Conservation (phyloP, 1,139 yeast genomes). For the Geotrichum reessii region DNA sequence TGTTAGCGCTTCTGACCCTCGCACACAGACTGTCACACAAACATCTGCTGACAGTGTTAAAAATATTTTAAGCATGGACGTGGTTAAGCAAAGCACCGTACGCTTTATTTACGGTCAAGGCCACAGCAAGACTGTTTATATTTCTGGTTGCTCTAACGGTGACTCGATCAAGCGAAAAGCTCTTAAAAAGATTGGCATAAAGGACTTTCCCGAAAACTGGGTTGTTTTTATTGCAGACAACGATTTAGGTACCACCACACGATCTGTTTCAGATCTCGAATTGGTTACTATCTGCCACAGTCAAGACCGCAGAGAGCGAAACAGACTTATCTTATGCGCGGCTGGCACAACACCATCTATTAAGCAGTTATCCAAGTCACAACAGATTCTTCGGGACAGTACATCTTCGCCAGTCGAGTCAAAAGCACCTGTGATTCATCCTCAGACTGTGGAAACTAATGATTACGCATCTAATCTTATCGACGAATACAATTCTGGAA, state of each 20-base stretch:
- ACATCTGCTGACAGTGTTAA: conserved; percentile 17
- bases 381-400: conserved; percentile 32
- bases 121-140: conserved; percentile 62
- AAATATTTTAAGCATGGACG: conserved; percentile 29
- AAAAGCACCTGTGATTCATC: background rate
- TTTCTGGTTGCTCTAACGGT: conserved; percentile 77
- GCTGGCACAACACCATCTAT: conserved; percentile 58
- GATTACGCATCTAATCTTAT: background rate
- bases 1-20: conserved; percentile 9
- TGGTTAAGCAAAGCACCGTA: conserved; percentile 43
- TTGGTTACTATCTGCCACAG: conserved; percentile 78
- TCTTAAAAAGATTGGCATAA: conserved; percentile 46
- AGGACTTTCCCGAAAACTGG: conserved; percentile 48
- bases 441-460: background rate
- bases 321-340: conserved; percentile 66
- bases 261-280: conserved; percentile 67
- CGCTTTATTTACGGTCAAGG: conserved; percentile 62
- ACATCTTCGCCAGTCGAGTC: conserved; percentile 4
- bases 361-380: conserved; percentile 63
- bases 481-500: conserved; percentile 20
- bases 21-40: conserved; percentile 14
- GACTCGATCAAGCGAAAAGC: conserved; percentile 70
- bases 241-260: conserved; percentile 39
- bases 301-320: conserved; percentile 62
- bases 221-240: conserved; percentile 44